Percentiles rank a stretch among this genome's conserved stretches.
Conservation (phyloP, 768 basidiomycete species). For the Cyathus striatus region DNA sequence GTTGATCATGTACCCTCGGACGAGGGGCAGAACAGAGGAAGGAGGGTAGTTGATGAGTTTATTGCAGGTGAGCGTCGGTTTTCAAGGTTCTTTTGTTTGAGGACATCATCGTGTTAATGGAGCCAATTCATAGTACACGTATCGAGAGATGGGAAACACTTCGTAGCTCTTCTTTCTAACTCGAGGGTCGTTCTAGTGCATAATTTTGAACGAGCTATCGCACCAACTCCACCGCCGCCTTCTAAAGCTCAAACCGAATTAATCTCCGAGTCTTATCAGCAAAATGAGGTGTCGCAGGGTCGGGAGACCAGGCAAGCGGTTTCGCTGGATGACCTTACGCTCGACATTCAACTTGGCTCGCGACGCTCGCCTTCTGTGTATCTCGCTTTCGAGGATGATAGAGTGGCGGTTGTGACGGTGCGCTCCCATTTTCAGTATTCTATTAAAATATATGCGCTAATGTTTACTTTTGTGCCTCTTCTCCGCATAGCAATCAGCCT, state of each 20-base stretch:
- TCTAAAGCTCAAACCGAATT: too few relatives aligned
- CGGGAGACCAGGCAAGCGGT: too few relatives aligned
- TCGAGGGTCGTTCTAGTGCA: conserved; percentile 37
- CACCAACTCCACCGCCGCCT: too few relatives aligned
- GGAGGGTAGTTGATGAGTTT: conserved; percentile 33
- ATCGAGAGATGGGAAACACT: conserved; percentile 43
- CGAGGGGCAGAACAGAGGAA: conserved; percentile 7
- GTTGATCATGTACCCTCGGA: too few relatives aligned
- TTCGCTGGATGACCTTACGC: conserved; percentile 26
- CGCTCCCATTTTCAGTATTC: conserved; percentile 6
- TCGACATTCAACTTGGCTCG: conserved; percentile 37
- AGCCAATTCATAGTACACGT: conserved; percentile 40
- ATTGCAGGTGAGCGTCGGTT: conserved; percentile 34
- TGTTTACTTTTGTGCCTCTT: conserved; percentile 4
- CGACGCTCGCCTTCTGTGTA: conserved; percentile 35
- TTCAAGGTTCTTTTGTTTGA: not conserved
- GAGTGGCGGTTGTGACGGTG: conserved; percentile 46
- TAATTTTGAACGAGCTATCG: conserved; percentile 34
- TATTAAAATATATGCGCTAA: conserved; percentile 7
- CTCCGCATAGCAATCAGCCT: conserved; percentile 20
- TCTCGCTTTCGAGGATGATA: conserved; percentile 40
- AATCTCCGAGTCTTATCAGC: too few relatives aligned
- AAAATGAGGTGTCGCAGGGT: too few relatives aligned
- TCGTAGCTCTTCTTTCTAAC: conserved; percentile 31
- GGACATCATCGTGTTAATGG: not conserved